Evolutionary conservation across 805 yeast genomes (phyloP).

Genomic region (Gaillardinia entomophila): DNA sequence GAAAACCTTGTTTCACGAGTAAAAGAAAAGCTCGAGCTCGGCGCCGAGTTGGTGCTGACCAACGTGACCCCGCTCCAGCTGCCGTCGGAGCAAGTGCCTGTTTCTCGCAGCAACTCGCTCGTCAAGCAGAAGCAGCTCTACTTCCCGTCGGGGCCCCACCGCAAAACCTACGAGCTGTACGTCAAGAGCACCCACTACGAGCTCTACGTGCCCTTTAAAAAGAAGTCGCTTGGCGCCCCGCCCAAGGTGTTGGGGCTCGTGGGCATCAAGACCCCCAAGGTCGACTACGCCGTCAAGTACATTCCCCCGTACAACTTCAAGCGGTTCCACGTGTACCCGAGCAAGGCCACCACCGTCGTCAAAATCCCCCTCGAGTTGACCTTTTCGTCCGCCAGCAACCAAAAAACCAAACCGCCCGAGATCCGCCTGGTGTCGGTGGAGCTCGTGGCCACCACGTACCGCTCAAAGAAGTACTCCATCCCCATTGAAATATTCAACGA

Average conservation of each 20-base stretch:
- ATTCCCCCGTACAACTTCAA: slow-evolving; percentile 4
- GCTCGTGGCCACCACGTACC: slow-evolving; percentile 24
- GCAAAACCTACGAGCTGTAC: background rate
- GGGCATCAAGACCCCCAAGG: slow-evolving; percentile 9
- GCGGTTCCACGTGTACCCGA: background rate
- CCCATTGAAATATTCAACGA: slow-evolving; percentile 36
- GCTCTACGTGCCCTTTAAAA: slow-evolving; percentile 13
- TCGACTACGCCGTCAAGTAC: slow-evolving; percentile 9
- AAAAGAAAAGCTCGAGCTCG: slow-evolving; percentile 9
- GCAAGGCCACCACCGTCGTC: slow-evolving; percentile 1
- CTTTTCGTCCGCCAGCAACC: background rate
- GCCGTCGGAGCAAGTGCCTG: background rate
- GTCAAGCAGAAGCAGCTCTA: slow-evolving; percentile 13
- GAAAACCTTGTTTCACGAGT: slow-evolving; percentile 11
- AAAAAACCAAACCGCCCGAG: slow-evolving; percentile 17
- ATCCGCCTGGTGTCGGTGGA: slow-evolving; percentile 18
- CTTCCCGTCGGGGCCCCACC: background rate
- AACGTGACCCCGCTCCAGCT: background rate
- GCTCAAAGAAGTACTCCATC: slow-evolving; percentile 26
- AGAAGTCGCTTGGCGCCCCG: slow-evolving; percentile 14
- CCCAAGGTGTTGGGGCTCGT: slow-evolving; percentile 17
- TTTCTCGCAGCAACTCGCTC: slow-evolving; percentile 7
- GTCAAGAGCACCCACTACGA: slow-evolving; percentile 5
- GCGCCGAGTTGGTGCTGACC: slow-evolving; percentile 6
- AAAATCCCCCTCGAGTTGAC: background rate